phyloP scores from a whole-genome alignment of 176 grass and related monocot genomes.

The Aegilops speltoides region DNA sequence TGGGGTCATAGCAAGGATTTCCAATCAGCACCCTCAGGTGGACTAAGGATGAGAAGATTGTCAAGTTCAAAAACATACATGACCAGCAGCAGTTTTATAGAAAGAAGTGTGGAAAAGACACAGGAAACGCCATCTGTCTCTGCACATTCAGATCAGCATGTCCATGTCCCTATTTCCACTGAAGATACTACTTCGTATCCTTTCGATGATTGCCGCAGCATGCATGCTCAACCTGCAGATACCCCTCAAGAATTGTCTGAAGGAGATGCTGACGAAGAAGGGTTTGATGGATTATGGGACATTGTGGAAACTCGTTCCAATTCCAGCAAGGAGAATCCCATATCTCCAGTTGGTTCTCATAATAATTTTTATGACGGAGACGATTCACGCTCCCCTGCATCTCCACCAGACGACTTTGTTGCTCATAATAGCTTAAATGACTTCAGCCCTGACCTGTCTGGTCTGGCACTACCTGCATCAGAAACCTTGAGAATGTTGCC shows the following conservation, averaged over 20 bases:
- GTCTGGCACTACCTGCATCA: background rate
- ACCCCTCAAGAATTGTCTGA: background rate
- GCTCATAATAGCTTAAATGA: background rate
- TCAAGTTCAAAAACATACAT: slow-evolving; percentile 3
- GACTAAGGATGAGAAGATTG: background rate
- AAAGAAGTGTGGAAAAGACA: background rate
- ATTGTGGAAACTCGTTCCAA: background rate
- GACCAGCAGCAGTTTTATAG: background rate
- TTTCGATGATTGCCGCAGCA: background rate
- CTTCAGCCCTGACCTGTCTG: background rate
- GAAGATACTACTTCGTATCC: background rate
- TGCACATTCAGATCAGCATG: background rate
- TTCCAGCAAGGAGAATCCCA: slow-evolving; percentile 4
- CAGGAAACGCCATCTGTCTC: background rate
- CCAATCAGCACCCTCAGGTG: background rate
- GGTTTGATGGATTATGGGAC: background rate
- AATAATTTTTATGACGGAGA: slow-evolving; percentile 9
- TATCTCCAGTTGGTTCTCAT: background rate
- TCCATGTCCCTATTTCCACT: background rate
- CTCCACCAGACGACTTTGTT: background rate
- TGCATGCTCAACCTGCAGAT: background rate
- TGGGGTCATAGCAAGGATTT: slow-evolving; percentile 42
- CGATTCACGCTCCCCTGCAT: background rate
- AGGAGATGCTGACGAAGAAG: background rate
- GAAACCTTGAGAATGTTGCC: background rate